Base-by-base conservation (phyloP, 306 rosid genomes). In the Cucurbita ficifolia region DNA sequence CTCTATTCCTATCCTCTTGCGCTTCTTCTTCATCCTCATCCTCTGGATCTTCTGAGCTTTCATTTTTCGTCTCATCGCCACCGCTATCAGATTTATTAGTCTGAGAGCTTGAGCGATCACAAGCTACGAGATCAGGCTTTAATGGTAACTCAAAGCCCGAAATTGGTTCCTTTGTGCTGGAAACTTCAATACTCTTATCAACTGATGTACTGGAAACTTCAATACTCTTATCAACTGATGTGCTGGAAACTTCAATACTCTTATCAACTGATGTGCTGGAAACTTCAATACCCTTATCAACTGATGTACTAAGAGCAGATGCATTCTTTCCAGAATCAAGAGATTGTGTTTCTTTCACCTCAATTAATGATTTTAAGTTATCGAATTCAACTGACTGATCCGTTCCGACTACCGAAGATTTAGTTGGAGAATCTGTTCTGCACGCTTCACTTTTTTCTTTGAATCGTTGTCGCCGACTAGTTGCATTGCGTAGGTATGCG, bases 391-490 rank as follows among this genome's bases (percentile, higher is more conserved):
- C 56, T 53, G 38, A 49, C 21, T 3, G 21, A 46, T 68, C 55
- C 21, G 40, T 46, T 7, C 21, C 24, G 18, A 39, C 35, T 42
- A 46, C 73, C 1, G 57, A 29, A 68, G 55, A 13, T 46, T 68
- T 24, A 49, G 29, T 21, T 19, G 73, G 39, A 48, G 76, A 76
- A 59, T 79, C 83, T 11, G 53, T 61, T 65, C 81, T 83, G 85
- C 87, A 76, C 70, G 75, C 72, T 49, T 43, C 72, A 54, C 63
- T 82, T 55, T 57, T 85, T 0, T 76, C 88, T 22, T 6, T 80
- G 18, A 80, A 85, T 33, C 76, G 82, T 74, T 82, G 79, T 79
- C 88, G 76, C 73, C 82, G 79, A 67, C 96, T 88, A 42, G 84
- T 79, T 24, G 82, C 89, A 60, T 52, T 78, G 9, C 60, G 76